Percentiles rank a stretch among this genome's conserved stretches.
Evolutionary conservation across 2,329 filamentous ascomycete species (phyloP).

Genomic region (Clonostachys sp.): DNA sequence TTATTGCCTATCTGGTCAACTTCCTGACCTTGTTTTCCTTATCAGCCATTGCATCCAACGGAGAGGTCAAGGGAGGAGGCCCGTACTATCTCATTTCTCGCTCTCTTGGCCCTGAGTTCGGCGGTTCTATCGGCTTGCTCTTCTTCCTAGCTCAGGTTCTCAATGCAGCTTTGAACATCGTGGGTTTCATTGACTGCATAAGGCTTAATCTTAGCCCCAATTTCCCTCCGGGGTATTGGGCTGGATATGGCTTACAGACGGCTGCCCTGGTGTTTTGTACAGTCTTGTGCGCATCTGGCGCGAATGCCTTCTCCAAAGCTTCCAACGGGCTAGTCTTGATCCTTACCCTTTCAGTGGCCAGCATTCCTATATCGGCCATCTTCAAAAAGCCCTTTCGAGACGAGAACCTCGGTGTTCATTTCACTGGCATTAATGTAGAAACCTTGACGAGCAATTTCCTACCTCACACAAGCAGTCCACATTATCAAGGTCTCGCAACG

Average conservation of each 20-base stretch:
- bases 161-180: conserved; percentile 83
- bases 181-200: conserved; percentile 80
- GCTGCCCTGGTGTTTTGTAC: conserved; percentile 68
- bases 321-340: conserved; percentile 73
- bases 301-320: conserved; percentile 72
- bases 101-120: conserved; percentile 82
- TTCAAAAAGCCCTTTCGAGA: conserved; percentile 64
- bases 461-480: conserved; percentile 61
- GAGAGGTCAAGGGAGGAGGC: conserved; percentile 81
- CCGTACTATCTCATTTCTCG: conserved; percentile 87
- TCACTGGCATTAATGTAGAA: conserved; percentile 68
- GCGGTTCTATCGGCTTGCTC: conserved; percentile 80
- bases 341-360: conserved; percentile 68
- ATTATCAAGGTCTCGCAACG: conserved; percentile 59
- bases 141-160: conserved; percentile 90
- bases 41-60: conserved; percentile 85
- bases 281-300: conserved; percentile 72
- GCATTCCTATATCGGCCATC: conserved; percentile 76
- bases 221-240: conserved; percentile 71
- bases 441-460: conserved; percentile 73
- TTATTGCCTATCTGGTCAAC: conserved; percentile 74
- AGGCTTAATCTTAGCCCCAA: conserved; percentile 67
- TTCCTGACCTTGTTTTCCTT: conserved; percentile 82
- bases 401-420: conserved; percentile 59
- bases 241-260: conserved; percentile 71